These are phyloP conservation scores for Talaromyces sp. DNA, from an alignment of 2,329 filamentous ascomycete genomes.

Conservation along the genomic window DNA sequence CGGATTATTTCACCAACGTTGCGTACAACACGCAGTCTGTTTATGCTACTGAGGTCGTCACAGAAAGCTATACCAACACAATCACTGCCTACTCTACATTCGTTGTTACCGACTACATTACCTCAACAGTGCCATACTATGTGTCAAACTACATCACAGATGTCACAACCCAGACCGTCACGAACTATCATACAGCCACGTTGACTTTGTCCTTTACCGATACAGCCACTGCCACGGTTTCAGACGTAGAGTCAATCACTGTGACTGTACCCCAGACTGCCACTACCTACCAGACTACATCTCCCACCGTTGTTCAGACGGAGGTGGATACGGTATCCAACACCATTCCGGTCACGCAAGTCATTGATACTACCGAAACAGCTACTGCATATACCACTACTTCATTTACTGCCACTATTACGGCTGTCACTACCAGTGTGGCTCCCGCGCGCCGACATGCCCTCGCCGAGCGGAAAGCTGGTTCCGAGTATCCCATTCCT, in stretches of 20 bases:
- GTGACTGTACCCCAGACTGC: background rate
- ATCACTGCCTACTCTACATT: background rate
- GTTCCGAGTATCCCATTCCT: background rate
- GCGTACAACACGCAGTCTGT: background rate
- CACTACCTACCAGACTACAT: background rate
- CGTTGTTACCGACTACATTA: background rate
- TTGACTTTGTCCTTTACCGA: background rate
- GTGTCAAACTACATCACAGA: conserved; percentile 1
- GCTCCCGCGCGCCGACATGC: background rate
- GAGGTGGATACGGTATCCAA: background rate
- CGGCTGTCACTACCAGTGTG: background rate
- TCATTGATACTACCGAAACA: background rate
- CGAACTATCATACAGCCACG: background rate
- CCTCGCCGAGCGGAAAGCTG: background rate
- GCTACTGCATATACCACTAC: background rate
- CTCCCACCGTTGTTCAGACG: background rate
- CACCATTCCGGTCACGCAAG: conserved; percentile 1
- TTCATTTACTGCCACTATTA: background rate
- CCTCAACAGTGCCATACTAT: background rate
- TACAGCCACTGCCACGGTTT: background rate
- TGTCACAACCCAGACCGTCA: background rate
- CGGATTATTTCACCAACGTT: background rate
- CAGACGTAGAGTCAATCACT: background rate
- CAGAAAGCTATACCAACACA: background rate
- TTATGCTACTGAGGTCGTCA: background rate